Evolutionary conservation across 495 filamentous ascomycete species (phyloP).

Genomic region (Neurospora discreta): DNA sequence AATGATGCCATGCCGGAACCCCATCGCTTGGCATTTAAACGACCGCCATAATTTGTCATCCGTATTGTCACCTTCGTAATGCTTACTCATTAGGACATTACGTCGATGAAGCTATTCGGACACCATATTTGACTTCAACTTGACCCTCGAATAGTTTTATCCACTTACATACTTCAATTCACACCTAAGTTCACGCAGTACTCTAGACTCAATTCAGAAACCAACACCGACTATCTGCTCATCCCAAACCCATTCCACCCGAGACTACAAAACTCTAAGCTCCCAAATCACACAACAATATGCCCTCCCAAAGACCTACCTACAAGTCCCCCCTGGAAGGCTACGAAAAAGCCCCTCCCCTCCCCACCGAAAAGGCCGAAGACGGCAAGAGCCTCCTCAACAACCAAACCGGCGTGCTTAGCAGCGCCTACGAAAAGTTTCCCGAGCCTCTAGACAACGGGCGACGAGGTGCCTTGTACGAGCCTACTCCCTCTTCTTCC

Average conservation of each 20-base stretch:
- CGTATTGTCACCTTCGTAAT: not conserved
- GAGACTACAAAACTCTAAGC: not conserved
- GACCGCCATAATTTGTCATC: not conserved
- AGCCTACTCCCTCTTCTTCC: too few relatives aligned
- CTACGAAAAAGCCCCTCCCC: conserved; percentile 50
- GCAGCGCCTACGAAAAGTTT: conserved; percentile 55
- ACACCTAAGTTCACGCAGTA: not conserved
- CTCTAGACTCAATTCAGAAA: not conserved
- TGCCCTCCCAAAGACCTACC: conserved; percentile 17
- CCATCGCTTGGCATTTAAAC: not conserved
- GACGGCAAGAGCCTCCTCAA: conserved; percentile 62
- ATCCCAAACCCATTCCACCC: not conserved
- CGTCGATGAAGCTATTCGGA: not conserved
- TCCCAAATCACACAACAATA: not conserved
- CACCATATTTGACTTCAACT: not conserved
- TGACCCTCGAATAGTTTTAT: not conserved
- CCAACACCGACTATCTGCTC: not conserved
- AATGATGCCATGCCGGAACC: not conserved
- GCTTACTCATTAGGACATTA: not conserved
- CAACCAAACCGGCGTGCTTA: conserved; percentile 42
- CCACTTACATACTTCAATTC: not conserved
- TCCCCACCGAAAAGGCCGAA: conserved; percentile 48
- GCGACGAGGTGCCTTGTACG: conserved; percentile 45
- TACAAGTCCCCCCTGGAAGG: conserved; percentile 60
- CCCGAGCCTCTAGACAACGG: conserved; percentile 51